Evolutionary conservation across 2,329 filamentous ascomycete species (phyloP).

Genomic region (Colletotrichum zoysiae): DNA sequence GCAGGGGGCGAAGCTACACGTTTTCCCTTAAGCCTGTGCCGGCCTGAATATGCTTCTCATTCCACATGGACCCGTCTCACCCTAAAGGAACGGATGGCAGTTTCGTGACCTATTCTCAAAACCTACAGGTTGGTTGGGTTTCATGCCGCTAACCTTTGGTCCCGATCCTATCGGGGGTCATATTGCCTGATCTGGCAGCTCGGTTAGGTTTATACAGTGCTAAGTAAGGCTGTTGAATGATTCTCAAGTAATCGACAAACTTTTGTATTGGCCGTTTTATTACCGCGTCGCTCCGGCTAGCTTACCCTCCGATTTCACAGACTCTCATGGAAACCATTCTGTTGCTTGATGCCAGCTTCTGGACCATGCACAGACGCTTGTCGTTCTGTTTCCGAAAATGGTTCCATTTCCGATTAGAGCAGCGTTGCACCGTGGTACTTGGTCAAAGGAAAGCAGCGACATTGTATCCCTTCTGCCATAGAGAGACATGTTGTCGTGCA

Average conservation of each 20-base stretch:
- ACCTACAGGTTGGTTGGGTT: conserved; percentile 4
- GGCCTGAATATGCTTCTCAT: neutral
- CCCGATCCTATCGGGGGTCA: neutral
- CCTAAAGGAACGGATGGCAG: conserved; percentile 37
- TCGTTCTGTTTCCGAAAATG: neutral
- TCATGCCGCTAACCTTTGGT: neutral
- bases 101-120: conserved; percentile 22
- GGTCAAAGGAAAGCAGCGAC: neutral
- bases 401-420: no score
- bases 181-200: neutral
- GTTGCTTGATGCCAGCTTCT: no score
- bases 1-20: no score
- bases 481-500: no score
- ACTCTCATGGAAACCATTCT: no score
- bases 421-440: neutral
- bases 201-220: neutral
- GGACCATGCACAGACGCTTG: neutral
- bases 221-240: neutral
- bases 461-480: neutral
- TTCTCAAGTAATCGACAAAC: neutral
- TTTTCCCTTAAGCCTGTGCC: neutral
- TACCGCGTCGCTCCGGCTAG: neutral
- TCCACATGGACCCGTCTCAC: neutral
- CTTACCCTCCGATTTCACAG: no score
- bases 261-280: neutral